These are phyloP conservation scores for Yamadazyma sp. DNA, from an alignment of 805 yeast genomes.

Conservation along the genomic window DNA sequence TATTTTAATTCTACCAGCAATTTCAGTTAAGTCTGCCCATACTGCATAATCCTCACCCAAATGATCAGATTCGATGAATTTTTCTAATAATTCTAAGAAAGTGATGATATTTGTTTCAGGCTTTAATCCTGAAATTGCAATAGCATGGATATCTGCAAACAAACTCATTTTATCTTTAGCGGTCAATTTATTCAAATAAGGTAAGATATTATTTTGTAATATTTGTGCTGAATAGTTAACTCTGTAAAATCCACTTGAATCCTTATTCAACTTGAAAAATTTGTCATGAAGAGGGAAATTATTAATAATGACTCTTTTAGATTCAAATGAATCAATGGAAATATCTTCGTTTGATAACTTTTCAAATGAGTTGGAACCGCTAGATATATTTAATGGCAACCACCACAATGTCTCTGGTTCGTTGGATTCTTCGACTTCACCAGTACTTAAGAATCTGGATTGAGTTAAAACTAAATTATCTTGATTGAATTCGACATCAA, in stretches of 20 bases:
- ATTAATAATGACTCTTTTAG: conserved; percentile 19
- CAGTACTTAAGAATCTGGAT: conserved; percentile 59
- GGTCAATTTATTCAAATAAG: conserved; percentile 35
- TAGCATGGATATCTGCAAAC: conserved; percentile 50
- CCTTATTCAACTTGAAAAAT: conserved; percentile 47
- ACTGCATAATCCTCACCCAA: conserved; percentile 42
- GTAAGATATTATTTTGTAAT: conserved; percentile 38
- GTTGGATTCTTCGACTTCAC: conserved; percentile 50
- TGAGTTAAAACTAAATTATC: conserved; percentile 45
- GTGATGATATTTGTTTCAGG: conserved; percentile 31
- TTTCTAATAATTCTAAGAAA: conserved; percentile 41
- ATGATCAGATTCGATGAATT: conserved; percentile 21
- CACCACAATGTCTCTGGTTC: conserved; percentile 61
- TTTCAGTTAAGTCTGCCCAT: conserved; percentile 52
- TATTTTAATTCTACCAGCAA: conserved; percentile 33
- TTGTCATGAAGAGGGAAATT: conserved; percentile 19
- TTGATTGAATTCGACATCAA: conserved; percentile 46
- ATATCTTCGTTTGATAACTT: background rate
- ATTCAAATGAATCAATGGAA: conserved; percentile 22
- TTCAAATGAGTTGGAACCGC: conserved; percentile 11
- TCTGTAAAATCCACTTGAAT: conserved; percentile 51
- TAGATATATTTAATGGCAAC: conserved; percentile 47
- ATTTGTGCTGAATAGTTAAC: conserved; percentile 47
- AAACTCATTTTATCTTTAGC: conserved; percentile 52
- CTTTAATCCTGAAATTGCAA: conserved; percentile 45